A percentile compares a stretch with the other conserved stretches of the same genome.
These are phyloP conservation scores for Aquanectria penicillioides DNA, from an alignment of 2,329 filamentous ascomycete genomes.

Conservation along the genomic window DNA sequence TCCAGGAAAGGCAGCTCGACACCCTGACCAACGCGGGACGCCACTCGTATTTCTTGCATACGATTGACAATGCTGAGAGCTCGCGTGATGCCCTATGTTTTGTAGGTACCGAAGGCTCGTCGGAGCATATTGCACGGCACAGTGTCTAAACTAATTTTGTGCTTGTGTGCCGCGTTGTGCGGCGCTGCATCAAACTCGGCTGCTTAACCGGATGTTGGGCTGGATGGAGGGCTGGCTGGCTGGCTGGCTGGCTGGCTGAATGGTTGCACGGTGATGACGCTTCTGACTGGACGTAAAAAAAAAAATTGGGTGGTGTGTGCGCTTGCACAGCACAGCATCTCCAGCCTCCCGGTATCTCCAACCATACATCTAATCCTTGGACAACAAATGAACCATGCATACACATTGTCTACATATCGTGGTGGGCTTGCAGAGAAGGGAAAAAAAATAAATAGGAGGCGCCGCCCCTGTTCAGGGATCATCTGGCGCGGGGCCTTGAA, in stretches of 20 bases:
- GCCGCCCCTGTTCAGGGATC: constrained; percentile 1
- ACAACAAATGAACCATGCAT: background rate
- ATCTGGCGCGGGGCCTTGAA: background rate
- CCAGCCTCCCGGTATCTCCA: background rate
- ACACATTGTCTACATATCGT: too few relatives aligned
- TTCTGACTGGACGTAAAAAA: too few relatives aligned
- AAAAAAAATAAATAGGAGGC: constrained; percentile 13
- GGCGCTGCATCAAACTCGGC: background rate
- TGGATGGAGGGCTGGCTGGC: background rate
- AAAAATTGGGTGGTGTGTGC: background rate
- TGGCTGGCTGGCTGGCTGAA: constrained; percentile 4
- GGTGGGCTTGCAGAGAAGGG: background rate
- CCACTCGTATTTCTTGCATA: constrained; percentile 20
- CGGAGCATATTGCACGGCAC: background rate
- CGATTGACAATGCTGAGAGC: background rate
- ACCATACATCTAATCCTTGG: background rate
- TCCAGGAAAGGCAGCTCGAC: constrained; percentile 11
- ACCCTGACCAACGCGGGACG: constrained; percentile 6
- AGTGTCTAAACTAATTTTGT: background rate
- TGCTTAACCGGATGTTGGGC: background rate
- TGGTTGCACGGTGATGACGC: background rate
- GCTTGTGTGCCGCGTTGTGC: background rate
- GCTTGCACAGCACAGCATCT: background rate
- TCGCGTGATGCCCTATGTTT: constrained; percentile 19
- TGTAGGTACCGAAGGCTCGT: too few relatives aligned